Evolutionary conservation across 2,329 filamentous ascomycete species (phyloP).

Genomic region (Aspergillus sp.): DNA sequence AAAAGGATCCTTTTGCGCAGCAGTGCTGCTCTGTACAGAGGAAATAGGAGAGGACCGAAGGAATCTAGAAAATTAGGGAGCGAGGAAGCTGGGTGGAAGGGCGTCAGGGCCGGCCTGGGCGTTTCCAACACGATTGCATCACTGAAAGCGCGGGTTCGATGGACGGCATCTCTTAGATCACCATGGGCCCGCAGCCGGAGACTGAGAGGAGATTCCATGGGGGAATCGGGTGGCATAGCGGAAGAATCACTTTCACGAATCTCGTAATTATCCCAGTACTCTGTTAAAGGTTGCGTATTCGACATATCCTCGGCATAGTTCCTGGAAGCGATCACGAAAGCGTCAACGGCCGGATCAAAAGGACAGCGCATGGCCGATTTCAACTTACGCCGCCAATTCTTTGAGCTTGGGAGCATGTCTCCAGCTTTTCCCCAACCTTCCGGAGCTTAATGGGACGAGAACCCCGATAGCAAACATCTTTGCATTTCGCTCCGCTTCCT

Average conservation of each 20-base stretch:
- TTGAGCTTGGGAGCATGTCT: slow-evolving; percentile 77
- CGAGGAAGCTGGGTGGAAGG: slow-evolving; percentile 84
- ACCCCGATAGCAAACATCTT: slow-evolving; percentile 91
- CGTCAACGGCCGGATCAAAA: slow-evolving; percentile 17
- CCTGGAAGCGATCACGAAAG: slow-evolving; percentile 28
- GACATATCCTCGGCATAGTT: slow-evolving; percentile 65
- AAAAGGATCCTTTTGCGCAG: slow-evolving; percentile 86
- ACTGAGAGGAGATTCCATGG: slow-evolving; percentile 55
- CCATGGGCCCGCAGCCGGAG: slow-evolving; percentile 57
- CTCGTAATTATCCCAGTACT: slow-evolving; percentile 70
- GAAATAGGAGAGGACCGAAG: slow-evolving; percentile 90
- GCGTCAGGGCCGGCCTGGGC: slow-evolving; percentile 63
- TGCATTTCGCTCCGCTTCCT: slow-evolving; percentile 79
- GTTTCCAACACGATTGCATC: slow-evolving; percentile 45
- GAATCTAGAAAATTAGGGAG: slow-evolving; percentile 74
- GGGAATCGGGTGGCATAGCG: slow-evolving; percentile 46
- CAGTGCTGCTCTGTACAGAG: slow-evolving; percentile 82
- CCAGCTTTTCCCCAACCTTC: slow-evolving; percentile 85
- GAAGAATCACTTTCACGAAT: slow-evolving; percentile 41
- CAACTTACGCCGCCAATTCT: slow-evolving; percentile 67
- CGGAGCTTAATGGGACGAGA: slow-evolving; percentile 81
- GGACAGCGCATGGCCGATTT: neutral
- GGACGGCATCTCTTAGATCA: slow-evolving; percentile 38
- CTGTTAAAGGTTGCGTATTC: slow-evolving; percentile 66
- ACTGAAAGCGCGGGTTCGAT: slow-evolving; percentile 43